phyloP scores from a whole-genome alignment of 371 early-diverging fungal genomes.

The Sporodiniella umbellata region DNA sequence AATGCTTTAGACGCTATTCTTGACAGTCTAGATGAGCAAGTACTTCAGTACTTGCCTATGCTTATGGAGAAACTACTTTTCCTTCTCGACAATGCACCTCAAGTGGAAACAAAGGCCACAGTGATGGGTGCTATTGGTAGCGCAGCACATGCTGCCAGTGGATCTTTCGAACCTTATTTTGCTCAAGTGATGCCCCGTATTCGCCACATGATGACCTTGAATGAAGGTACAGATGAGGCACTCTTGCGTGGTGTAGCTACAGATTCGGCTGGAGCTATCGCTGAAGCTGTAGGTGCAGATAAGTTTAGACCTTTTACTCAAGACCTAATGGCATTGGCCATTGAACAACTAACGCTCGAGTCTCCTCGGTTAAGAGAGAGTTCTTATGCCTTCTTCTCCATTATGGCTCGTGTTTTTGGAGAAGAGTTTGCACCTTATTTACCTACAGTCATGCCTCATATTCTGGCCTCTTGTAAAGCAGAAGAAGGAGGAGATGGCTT shows the following conservation, averaged over 20 bases:
- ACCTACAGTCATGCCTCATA: constrained; percentile 68
- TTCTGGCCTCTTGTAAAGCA: constrained; percentile 70
- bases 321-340: constrained; percentile 70
- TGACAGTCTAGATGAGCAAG: constrained; percentile 76
- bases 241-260: constrained; percentile 84
- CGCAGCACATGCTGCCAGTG: constrained; percentile 83
- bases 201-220: constrained; percentile 67
- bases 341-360: constrained; percentile 74
- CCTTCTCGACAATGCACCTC: constrained; percentile 62
- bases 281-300: constrained; percentile 84
- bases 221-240: constrained; percentile 61
- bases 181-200: constrained; percentile 67
- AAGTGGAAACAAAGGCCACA: constrained; percentile 64
- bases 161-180: constrained; percentile 79
- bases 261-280: constrained; percentile 83
- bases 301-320: constrained; percentile 74
- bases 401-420: constrained; percentile 78
- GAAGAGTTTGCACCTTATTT: constrained; percentile 81
- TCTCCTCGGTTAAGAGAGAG: constrained; percentile 79
- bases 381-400: constrained; percentile 83
- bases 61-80: constrained; percentile 77
- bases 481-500: constrained; percentile 64
- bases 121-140: constrained; percentile 85
- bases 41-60: constrained; percentile 76
- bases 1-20: constrained; percentile 86